Conservation (phyloP, 1,284 basidiomycete species). For the Apiotrichum montevideense region DNA sequence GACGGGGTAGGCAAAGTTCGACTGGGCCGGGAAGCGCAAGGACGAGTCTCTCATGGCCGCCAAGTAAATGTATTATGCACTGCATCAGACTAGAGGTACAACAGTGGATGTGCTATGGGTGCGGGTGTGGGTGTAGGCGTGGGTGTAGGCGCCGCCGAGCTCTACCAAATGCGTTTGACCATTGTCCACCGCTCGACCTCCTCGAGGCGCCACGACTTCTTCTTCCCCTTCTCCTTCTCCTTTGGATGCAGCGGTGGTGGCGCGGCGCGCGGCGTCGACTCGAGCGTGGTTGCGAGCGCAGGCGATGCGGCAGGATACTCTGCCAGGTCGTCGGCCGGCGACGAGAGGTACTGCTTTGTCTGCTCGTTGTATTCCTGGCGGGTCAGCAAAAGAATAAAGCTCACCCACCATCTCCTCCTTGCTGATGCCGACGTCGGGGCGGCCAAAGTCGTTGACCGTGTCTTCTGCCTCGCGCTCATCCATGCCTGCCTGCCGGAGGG, state of each 20-base stretch:
- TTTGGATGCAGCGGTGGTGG: conserved; percentile 54
- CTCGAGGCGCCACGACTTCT: conserved; percentile 62
- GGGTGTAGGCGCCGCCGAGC: too few species aligned
- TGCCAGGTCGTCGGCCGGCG: conserved; percentile 61
- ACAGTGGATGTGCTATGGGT: neutral
- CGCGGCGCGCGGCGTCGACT: neutral
- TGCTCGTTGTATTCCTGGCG: conserved; percentile 69
- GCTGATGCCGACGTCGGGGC: conserved; percentile 79
- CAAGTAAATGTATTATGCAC: conserved; percentile 15
- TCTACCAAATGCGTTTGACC: conserved; percentile 84
- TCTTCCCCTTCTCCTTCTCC: conserved; percentile 37
- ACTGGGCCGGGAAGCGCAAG: conserved; percentile 41
- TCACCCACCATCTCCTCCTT: conserved; percentile 66
- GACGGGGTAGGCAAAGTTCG: conserved; percentile 28
- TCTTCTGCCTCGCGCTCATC: conserved; percentile 62
- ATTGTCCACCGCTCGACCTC: conserved; percentile 87
- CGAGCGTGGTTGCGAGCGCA: conserved; percentile 3
- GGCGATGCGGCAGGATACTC: conserved; percentile 42
- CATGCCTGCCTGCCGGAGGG: conserved; percentile 65
- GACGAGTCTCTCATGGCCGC: conserved; percentile 21
- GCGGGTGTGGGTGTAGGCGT: too few species aligned
- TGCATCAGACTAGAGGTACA: conserved; percentile 14
- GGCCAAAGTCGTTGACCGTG: conserved; percentile 76
- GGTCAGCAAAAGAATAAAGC: too few species aligned
- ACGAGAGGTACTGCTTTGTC: conserved; percentile 64